Conservation (phyloP, 345 rosid species). For the Gossypioides kirkii region DNA sequence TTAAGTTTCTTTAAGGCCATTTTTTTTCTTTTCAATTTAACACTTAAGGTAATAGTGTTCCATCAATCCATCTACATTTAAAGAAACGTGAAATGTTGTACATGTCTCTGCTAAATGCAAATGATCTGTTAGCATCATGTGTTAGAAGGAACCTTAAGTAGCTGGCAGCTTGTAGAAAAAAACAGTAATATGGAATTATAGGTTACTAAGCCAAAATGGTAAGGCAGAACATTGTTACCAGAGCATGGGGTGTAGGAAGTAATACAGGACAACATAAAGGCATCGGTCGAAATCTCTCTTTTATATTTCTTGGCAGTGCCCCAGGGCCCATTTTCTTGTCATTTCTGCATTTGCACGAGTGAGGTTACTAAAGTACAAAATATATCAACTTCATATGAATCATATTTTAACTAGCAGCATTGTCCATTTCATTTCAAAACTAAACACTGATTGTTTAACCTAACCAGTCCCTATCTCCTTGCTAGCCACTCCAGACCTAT, state of each 20-base stretch:
- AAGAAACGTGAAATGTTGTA: background rate
- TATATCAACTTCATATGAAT: background rate
- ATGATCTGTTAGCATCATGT: background rate
- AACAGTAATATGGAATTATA: background rate
- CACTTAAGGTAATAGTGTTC: background rate
- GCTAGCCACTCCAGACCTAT: conserved; percentile 8
- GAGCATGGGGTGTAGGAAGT: conserved; percentile 85
- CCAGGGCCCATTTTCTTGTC: conserved; percentile 54
- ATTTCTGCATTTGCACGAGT: conserved; percentile 41
- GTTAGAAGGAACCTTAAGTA: background rate
- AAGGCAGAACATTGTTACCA: conserved; percentile 42
- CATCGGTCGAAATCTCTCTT: conserved; percentile 93
- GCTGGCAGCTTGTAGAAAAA: background rate
- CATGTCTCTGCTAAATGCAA: background rate
- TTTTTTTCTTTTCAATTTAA: background rate
- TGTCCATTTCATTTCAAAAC: conserved; percentile 4
- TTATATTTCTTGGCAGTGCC: conserved; percentile 43
- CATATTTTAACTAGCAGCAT: conserved; percentile 4
- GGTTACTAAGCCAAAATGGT: conserved; percentile 7
- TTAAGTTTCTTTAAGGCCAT: background rate
- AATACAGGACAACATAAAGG: conserved; percentile 83
- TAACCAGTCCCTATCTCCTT: background rate
- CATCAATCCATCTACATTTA: background rate
- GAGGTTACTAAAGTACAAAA: conserved; percentile 9
- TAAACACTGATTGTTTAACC: conserved; percentile 7